Evolutionary conservation across 2,329 filamentous ascomycete genomes (phyloP).

Genomic region (Colletotrichum sp.): DNA sequence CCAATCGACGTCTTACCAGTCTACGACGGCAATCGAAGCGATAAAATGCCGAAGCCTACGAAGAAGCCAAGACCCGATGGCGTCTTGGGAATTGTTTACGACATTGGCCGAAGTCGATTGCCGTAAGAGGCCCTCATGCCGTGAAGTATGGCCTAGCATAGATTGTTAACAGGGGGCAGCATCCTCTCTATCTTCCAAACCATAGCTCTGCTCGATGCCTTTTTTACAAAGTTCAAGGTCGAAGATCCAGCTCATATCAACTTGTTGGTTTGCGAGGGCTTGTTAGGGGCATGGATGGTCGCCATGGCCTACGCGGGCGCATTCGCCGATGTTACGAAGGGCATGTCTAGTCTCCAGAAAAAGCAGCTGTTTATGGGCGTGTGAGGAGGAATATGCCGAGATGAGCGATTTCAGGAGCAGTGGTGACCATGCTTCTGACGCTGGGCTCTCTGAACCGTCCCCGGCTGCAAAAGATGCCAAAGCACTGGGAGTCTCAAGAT

Average conservation of each 20-base stretch:
- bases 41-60: not conserved
- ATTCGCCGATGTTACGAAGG: not conserved
- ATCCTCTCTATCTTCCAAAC: not conserved
- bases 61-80: not conserved
- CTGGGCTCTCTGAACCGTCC: no score
- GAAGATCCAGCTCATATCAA: not conserved
- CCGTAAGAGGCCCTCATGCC: not conserved
- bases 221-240: not conserved
- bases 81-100: not conserved
- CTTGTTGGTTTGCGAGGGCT: not conserved
- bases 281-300: not conserved
- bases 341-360: not conserved
- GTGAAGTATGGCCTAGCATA: not conserved
- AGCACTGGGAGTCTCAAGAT: not conserved
- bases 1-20: not conserved
- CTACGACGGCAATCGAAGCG: not conserved
- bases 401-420: not conserved
- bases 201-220: not conserved
- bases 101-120: not conserved
- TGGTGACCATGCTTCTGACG: not conserved
- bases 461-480: no score
- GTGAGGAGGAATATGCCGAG: not conserved
- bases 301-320: not conserved
- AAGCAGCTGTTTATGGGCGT: not conserved
- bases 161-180: not conserved